Evolutionary conservation across 257 asterid species (phyloP), one percentile per base, ranked within the genome.

Genomic region (Solanum phureja): DNA sequence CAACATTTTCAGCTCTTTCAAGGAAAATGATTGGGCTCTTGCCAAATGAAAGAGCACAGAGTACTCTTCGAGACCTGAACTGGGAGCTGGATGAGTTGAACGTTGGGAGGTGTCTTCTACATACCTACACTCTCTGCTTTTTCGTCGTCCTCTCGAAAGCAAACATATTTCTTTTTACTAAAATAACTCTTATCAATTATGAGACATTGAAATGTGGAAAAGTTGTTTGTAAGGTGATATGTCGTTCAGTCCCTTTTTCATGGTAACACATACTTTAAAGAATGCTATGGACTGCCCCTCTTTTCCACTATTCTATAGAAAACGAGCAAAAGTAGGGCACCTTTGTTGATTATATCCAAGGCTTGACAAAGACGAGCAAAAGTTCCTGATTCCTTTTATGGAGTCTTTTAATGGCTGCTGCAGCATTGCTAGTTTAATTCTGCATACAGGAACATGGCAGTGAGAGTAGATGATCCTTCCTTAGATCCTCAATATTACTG

Each of bases 1-100:
- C 95, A 58, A 92, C 97, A 66, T 97, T 94, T 90, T 93, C 98
- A 1, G 83, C 90, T 88, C 91, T 95, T 89, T 90, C 93, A 86
- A 94, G 94, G 90, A 94, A 89, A 23, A 75, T 91, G 86, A 88
- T 93, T 86, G 92, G 93, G 87, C 89, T 90, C 93, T 89, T 95
- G 90, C 96, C 96, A 58, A 27, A 86, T 89, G 87, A 89, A 60
- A 93, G 92, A 84, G 92, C 87, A 77, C 90, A 88, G 75, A 83
- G 87, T 87, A 93, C 69, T 76, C 93, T 86, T 86, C 90, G 83
- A 77, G 91, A 91, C 88, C 71, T 88, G 87, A 89, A 89, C 86
- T 92, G 95, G 96, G 89, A 90, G 64, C 90, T 38, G 86, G 91
- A 87, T 38, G 89, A 84, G 21, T 69, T 93, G 88, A 92, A 95